phyloP scores from a whole-genome alignment of 2,329 filamentous ascomycete genomes.

The Colletotrichum sojae region DNA sequence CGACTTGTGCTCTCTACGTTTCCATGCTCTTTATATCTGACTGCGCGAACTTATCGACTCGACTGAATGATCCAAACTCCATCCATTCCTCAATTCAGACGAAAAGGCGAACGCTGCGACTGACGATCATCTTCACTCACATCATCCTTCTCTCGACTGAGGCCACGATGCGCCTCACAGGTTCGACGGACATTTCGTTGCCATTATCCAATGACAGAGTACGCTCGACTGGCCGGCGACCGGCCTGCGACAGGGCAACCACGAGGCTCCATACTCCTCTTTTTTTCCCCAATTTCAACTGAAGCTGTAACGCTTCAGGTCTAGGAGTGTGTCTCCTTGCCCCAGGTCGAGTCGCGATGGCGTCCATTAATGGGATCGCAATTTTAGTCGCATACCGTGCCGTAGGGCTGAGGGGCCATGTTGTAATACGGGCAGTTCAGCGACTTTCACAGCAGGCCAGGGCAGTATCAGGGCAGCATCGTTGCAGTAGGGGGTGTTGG shows the following conservation, averaged over 20 bases:
- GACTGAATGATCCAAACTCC: not conserved
- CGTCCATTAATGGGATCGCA: conserved; percentile 32
- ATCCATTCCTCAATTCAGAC: not conserved
- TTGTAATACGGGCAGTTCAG: conserved; percentile 1
- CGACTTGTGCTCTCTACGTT: not conserved
- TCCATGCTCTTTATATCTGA: not conserved
- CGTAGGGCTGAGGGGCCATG: conserved; percentile 33
- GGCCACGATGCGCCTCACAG: not conserved
- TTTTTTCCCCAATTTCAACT: conserved; percentile 19
- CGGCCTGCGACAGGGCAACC: conserved; percentile 37
- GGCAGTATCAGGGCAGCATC: too few relatives aligned
- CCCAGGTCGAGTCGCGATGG: conserved; percentile 19
- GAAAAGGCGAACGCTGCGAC: not conserved
- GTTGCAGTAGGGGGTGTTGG: too few relatives aligned
- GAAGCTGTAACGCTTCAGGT: conserved; percentile 37
- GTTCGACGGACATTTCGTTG: not conserved
- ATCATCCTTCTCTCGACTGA: not conserved
- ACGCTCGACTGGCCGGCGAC: conserved; percentile 10
- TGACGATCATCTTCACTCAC: not conserved
- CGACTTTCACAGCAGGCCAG: not conserved
- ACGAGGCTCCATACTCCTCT: not conserved
- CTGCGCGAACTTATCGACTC: too few relatives aligned
- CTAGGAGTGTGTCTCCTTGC: conserved; percentile 3
- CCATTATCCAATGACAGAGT: conserved; percentile 39
- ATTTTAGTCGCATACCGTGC: conserved; percentile 11